Evolutionary conservation across 768 basidiomycete species (phyloP).

Genomic region (Phanerochaete carnosa): DNA sequence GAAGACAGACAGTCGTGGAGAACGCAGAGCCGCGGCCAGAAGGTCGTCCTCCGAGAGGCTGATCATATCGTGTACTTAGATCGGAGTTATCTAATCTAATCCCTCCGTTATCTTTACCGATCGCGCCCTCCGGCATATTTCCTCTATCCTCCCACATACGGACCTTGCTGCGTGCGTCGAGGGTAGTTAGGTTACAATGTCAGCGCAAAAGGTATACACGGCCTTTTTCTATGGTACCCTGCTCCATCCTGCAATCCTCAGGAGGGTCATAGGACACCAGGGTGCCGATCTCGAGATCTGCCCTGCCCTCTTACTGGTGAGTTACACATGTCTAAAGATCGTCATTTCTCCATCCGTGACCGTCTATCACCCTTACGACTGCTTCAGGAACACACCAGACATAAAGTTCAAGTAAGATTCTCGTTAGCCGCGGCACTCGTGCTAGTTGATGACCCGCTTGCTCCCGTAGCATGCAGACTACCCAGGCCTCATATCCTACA

Average conservation of each 20-base stretch:
- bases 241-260: slow-evolving; percentile 82
- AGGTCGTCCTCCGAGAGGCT: background rate
- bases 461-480: slow-evolving; percentile 66
- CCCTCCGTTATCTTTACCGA: background rate
- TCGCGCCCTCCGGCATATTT: background rate
- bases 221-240: slow-evolving; percentile 92
- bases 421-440: background rate
- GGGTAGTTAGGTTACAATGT: background rate
- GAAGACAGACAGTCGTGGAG: background rate
- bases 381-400: slow-evolving; percentile 71
- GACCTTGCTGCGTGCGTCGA: background rate
- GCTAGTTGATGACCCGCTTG: background rate
- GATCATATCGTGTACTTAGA: background rate
- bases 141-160: background rate
- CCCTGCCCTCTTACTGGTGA: slow-evolving; percentile 71
- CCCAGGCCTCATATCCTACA: slow-evolving; percentile 73
- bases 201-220: slow-evolving; percentile 15
- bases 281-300: slow-evolving; percentile 62
- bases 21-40: background rate
- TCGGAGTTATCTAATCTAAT: slow-evolving; percentile 2
- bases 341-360: background rate
- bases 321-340: slow-evolving; percentile 19
- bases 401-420: slow-evolving; percentile 64
- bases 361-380: background rate
- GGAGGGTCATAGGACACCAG: slow-evolving; percentile 68